A percentile compares a stretch with the other conserved stretches of the same genome.
Conservation (phyloP, 129 eudicot species). For the Smallanthus sonchifolius region DNA sequence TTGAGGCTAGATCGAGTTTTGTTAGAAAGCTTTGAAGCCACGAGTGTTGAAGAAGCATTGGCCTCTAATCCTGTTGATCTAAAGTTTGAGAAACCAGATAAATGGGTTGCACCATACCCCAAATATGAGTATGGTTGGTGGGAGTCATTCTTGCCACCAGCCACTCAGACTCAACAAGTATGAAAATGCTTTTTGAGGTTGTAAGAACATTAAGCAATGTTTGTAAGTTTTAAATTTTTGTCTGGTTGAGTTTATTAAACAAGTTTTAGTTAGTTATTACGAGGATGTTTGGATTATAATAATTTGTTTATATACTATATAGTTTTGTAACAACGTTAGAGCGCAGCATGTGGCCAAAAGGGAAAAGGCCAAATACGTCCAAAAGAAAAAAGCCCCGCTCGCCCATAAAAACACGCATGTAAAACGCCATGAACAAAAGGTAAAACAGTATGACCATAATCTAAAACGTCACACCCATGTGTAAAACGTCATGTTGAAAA, state of each 20-base stretch:
- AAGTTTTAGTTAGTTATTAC: background rate
- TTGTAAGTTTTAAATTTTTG: conserved; percentile 14
- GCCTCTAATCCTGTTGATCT: conserved; percentile 53
- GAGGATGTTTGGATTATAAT: background rate
- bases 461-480: no score
- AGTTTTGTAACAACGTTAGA: no score
- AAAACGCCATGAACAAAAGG: no score
- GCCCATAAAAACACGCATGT: no score
- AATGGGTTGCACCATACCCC: conserved; percentile 88
- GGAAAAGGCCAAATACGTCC: no score
- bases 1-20: conserved; percentile 84
- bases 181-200: conserved; percentile 24
- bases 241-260: conserved; percentile 25
- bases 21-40: conserved; percentile 75
- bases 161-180: conserved; percentile 41
- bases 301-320: background rate
- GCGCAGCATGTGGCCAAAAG: no score
- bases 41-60: conserved; percentile 85
- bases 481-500: no score
- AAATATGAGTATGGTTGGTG: conserved; percentile 94
- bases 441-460: no score
- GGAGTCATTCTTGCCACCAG: conserved; percentile 66
- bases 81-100: conserved; percentile 84
- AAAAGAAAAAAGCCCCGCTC: no score
- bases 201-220: conserved; percentile 6